phyloP scores from a whole-genome alignment of 768 basidiomycete genomes.

The Auriscalpium microsporum region DNA sequence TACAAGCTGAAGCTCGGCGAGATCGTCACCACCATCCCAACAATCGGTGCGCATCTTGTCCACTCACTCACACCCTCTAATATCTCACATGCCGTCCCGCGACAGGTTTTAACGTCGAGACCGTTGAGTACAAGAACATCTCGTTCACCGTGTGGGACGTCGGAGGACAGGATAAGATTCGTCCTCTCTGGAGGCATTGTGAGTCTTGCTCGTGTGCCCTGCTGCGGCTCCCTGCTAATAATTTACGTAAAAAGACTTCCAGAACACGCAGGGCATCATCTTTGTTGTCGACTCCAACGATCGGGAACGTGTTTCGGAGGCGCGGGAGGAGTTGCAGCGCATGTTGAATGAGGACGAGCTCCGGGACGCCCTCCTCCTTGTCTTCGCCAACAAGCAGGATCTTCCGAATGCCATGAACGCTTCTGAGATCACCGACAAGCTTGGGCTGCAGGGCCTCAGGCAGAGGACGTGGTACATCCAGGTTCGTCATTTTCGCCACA shows the following conservation, averaged over 20 bases:
- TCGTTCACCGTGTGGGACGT: conserved; percentile 99
- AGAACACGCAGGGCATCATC: conserved; percentile 99
- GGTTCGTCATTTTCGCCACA: conserved; percentile 36
- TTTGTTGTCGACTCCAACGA: conserved; percentile 99
- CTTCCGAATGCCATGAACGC: conserved; percentile 99
- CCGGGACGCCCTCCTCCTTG: conserved; percentile 94
- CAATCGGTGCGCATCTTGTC: conserved; percentile 69
- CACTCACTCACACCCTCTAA: conserved; percentile 7
- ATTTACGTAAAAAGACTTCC: conserved; percentile 70
- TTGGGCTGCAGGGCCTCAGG: conserved; percentile 93
- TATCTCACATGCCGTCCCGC: conserved; percentile 16
- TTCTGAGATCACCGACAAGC: conserved; percentile 98
- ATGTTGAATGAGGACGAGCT: conserved; percentile 99
- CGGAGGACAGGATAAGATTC: conserved; percentile 99
- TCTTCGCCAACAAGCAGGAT: conserved; percentile 99
- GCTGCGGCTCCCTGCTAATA: conserved; percentile 9
- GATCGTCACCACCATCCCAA: conserved; percentile 99
- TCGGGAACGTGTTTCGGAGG: conserved; percentile 98
- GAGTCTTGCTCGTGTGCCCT: conserved; percentile 30
- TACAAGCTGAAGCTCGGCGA: conserved; percentile 99
- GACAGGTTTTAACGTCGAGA: conserved; percentile 98
- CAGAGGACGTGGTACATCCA: conserved; percentile 98
- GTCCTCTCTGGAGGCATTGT: conserved; percentile 99
- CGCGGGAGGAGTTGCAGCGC: conserved; percentile 96
- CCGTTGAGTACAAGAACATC: conserved; percentile 99